These are phyloP conservation scores for Tricholoma terreum DNA, from an alignment of 768 basidiomycete species.

Conservation along the genomic window DNA sequence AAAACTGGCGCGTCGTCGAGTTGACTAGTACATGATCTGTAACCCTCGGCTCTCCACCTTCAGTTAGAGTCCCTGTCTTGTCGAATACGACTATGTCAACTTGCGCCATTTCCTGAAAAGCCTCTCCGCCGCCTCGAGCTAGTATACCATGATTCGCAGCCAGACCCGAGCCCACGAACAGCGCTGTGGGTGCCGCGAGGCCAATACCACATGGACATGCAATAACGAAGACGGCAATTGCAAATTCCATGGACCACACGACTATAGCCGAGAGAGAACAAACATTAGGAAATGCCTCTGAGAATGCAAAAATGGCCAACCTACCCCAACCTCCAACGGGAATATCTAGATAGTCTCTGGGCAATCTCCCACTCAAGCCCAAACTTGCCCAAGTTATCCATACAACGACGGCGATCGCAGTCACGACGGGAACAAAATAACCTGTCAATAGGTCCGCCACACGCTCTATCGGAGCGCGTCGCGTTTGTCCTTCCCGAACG, in stretches of 20 bases:
- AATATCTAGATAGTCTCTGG: constrained; percentile 52
- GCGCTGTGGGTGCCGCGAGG: constrained; percentile 82
- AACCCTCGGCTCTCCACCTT: constrained; percentile 61
- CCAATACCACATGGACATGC: constrained; percentile 88
- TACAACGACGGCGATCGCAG: constrained; percentile 67
- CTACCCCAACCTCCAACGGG: constrained; percentile 59
- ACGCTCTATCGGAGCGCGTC: constrained; percentile 75
- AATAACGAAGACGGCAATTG: constrained; percentile 79
- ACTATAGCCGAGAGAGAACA: constrained; percentile 32
- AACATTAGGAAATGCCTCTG: background rate
- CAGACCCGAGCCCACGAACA: constrained; percentile 79
- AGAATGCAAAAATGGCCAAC: constrained; percentile 19
- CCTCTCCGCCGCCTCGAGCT: constrained; percentile 84
- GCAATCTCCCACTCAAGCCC: constrained; percentile 54
- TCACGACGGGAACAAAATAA: constrained; percentile 78
- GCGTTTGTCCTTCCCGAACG: constrained; percentile 74
- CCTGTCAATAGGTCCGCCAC: constrained; percentile 72
- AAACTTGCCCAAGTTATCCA: constrained; percentile 75
- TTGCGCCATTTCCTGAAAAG: constrained; percentile 78
- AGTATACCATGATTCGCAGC: constrained; percentile 79
- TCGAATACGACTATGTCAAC: constrained; percentile 79
- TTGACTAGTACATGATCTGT: constrained; percentile 40
- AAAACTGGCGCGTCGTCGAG: background rate
- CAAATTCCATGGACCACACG: constrained; percentile 77
- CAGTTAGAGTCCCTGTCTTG: constrained; percentile 83